phyloP scores from a whole-genome alignment of 129 eudicot genomes.

The Arctium lappa region DNA sequence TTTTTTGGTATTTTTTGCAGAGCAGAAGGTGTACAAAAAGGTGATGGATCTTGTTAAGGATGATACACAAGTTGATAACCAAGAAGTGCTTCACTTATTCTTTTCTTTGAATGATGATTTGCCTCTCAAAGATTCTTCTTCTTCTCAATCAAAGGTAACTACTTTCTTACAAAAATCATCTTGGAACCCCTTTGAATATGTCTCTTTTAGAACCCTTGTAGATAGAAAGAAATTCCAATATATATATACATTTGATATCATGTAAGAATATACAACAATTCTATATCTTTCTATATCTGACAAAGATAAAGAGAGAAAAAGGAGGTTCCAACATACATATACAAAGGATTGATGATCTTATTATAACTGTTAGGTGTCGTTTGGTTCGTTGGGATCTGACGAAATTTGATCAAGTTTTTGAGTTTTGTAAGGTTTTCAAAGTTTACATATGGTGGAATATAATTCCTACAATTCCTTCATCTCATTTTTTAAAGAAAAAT shows the following conservation, averaged over 20 bases:
- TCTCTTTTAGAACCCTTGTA: not conserved
- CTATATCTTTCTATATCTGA: too few species aligned
- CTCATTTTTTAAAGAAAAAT: too few species aligned
- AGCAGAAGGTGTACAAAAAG: constrained; percentile 40
- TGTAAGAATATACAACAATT: not conserved
- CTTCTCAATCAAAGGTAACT: constrained; percentile 52
- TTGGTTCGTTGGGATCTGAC: too few species aligned
- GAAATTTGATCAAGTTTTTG: too few species aligned
- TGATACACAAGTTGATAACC: constrained; percentile 46
- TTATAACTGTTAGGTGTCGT: too few species aligned
- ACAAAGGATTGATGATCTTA: too few species aligned
- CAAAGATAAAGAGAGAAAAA: too few species aligned
- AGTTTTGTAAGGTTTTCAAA: too few species aligned
- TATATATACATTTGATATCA: not conserved
- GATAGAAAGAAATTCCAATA: not conserved
- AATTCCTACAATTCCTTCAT: too few species aligned
- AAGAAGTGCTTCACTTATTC: constrained; percentile 42
- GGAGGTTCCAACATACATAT: too few species aligned
- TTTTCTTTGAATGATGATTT: constrained; percentile 48
- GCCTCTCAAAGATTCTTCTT: constrained; percentile 53
- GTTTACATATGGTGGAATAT: too few species aligned
- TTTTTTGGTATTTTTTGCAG: constrained; percentile 37
- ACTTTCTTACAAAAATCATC: not conserved
- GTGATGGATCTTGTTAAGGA: constrained; percentile 41
- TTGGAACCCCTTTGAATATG: not conserved